A percentile compares a stretch with the other conserved stretches of the same genome.
phyloP scores from a whole-genome alignment of 1,284 basidiomycete genomes.

The Cryptococcus sp. region DNA sequence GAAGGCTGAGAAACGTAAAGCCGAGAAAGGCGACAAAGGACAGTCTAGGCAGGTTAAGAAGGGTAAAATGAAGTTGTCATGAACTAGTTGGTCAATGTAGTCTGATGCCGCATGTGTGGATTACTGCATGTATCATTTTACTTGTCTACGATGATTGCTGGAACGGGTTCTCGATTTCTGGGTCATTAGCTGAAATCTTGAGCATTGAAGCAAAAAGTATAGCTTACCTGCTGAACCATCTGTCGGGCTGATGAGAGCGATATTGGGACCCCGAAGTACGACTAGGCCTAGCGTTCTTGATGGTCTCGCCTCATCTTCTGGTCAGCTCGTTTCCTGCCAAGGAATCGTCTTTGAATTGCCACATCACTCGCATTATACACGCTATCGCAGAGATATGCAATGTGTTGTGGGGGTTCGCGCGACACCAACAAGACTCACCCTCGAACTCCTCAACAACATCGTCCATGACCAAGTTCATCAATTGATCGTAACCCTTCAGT shows the following conservation, averaged over 20 bases:
- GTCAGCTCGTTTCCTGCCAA: not conserved
- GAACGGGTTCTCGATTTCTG: conserved; percentile 49
- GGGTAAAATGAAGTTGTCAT: not conserved
- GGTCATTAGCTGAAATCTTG: not conserved
- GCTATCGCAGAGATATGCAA: no score
- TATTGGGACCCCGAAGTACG: conserved; percentile 85
- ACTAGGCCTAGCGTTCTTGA: conserved; percentile 70
- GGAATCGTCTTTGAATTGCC: not conserved
- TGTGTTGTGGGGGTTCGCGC: not conserved
- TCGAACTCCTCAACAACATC: conserved; percentile 49
- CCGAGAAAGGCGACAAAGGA: not conserved
- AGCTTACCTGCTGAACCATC: conserved; percentile 69
- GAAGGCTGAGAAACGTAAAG: not conserved
- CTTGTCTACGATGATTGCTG: conserved; percentile 6
- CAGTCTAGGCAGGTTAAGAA: not conserved
- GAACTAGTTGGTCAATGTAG: not conserved
- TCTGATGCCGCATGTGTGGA: not conserved
- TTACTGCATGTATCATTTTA: not conserved
- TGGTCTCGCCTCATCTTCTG: conserved; percentile 59
- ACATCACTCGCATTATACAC: no score
- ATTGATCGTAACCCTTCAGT: conserved; percentile 93
- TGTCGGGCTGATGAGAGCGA: conserved; percentile 85
- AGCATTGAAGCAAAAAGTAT: not conserved
- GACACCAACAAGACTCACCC: conserved; percentile 34
- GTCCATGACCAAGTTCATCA: conserved; percentile 76